phyloP scores from a whole-genome alignment of 1,284 basidiomycete species.

The Sphaerobolus stellatus region DNA sequence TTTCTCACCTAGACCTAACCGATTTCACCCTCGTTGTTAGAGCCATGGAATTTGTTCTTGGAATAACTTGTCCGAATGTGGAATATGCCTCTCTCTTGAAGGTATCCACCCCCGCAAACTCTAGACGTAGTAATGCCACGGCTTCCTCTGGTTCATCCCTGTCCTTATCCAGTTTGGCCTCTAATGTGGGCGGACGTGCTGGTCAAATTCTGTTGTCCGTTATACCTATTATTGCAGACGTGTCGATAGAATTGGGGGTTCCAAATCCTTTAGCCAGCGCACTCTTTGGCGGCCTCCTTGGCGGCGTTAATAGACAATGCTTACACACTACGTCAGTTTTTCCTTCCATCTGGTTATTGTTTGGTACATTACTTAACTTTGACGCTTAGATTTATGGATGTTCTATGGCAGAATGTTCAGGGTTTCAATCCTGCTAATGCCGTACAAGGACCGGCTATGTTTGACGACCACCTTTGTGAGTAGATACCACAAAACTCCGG shows the following conservation, averaged over 20 bases:
- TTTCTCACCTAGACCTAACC: conserved; percentile 52
- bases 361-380: not conserved
- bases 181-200: conserved; percentile 42
- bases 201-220: conserved; percentile 32
- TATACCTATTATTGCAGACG: conserved; percentile 48
- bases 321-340: conserved; percentile 17
- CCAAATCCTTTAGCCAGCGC: conserved; percentile 16
- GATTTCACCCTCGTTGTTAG: conserved; percentile 69
- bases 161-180: not conserved
- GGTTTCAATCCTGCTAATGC: conserved; percentile 69
- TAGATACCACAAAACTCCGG: conserved; percentile 10
- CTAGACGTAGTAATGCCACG: conserved; percentile 4
- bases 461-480: conserved; percentile 73
- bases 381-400: conserved; percentile 66
- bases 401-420: conserved; percentile 69
- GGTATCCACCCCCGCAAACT: not conserved
- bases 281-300: not conserved
- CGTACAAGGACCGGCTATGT: conserved; percentile 65
- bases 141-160: conserved; percentile 6
- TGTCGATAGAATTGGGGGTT: conserved; percentile 38
- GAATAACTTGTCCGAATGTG: conserved; percentile 36
- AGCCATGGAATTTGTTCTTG: conserved; percentile 60
- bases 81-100: conserved; percentile 2
- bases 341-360: not conserved
- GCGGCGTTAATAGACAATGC: conserved; percentile 14